A percentile compares a stretch with the other conserved stretches of the same genome.
Conservation (phyloP, 495 filamentous ascomycete genomes). For the Aspergillus mulundensis region DNA sequence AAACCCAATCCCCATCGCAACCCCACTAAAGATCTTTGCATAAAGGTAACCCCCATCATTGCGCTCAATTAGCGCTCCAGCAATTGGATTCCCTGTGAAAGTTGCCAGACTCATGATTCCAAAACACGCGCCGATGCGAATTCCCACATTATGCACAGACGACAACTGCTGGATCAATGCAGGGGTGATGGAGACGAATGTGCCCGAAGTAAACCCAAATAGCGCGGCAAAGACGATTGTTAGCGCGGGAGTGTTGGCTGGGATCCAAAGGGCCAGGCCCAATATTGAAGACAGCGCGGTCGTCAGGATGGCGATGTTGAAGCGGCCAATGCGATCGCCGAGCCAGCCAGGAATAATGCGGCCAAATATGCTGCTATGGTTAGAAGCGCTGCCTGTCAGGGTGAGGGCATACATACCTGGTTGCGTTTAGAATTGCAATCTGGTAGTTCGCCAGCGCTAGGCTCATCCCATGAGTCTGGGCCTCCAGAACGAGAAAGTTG, state of each 20-base stretch:
- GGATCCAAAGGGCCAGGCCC: constrained; percentile 34
- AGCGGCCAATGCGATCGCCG: constrained; percentile 31
- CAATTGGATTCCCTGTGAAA: constrained; percentile 63
- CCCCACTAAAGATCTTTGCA: constrained; percentile 26
- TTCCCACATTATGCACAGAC: constrained; percentile 22
- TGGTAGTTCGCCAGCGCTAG: constrained; percentile 23
- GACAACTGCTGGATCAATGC: constrained; percentile 29
- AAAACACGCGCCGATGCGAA: constrained; percentile 15
- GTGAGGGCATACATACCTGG: no score
- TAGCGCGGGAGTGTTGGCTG: constrained; percentile 15
- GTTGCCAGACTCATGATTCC: constrained; percentile 16
- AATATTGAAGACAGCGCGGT: constrained; percentile 20
- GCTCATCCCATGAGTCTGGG: constrained; percentile 22
- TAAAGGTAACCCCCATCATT: constrained; percentile 13
- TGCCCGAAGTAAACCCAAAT: constrained; percentile 33
- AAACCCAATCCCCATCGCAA: no score
- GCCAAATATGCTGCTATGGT: constrained; percentile 23
- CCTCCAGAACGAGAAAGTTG: constrained; percentile 22
- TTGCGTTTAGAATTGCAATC: constrained; percentile 28
- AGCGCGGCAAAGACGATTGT: constrained; percentile 28
- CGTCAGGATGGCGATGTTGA: constrained; percentile 29
- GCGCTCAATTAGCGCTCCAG: constrained; percentile 37
- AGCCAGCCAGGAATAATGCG: constrained; percentile 26
- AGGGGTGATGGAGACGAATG: constrained; percentile 28
- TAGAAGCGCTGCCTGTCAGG: no score